Percentiles rank a stretch among this genome's conserved stretches.
Evolutionary conservation across 2,329 filamentous ascomycete genomes (phyloP).

Genomic region (Nannizziopsis arthrosporioides): DNA sequence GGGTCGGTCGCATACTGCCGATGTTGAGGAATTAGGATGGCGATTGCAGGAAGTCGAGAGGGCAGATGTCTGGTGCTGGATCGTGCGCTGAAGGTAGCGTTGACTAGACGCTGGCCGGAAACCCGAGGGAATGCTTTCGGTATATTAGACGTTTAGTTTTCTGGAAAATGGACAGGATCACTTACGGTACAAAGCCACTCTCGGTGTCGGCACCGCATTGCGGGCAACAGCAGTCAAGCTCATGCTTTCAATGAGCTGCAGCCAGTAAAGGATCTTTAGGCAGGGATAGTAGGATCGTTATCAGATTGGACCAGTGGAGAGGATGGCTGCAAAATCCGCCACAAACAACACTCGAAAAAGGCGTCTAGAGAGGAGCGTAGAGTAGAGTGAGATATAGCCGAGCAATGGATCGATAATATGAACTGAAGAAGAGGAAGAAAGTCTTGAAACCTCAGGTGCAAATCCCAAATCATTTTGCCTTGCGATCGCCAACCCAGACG

Average conservation of each 20-base stretch:
- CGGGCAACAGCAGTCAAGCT: conserved; percentile 31
- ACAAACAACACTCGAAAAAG: neutral
- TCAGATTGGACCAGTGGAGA: conserved; percentile 9
- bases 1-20: conserved; percentile 47
- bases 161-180: conserved; percentile 2
- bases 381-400: neutral
- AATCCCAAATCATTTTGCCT: too few species aligned
- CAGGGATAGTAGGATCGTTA: conserved; percentile 3
- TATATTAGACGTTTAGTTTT: neutral
- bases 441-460: too few species aligned
- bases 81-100: conserved; percentile 25
- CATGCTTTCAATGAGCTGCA: conserved; percentile 19
- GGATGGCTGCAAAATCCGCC: conserved; percentile 9
- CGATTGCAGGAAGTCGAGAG: conserved; percentile 44
- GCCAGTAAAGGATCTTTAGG: neutral
- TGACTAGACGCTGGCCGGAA: conserved; percentile 23
- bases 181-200: conserved; percentile 7
- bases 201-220: conserved; percentile 17
- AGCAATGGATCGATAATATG: neutral
- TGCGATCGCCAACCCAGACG: too few species aligned
- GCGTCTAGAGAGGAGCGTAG: neutral
- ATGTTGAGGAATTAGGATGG: conserved; percentile 43
- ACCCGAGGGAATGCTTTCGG: conserved; percentile 24
- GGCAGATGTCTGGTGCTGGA: conserved; percentile 33
- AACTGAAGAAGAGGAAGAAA: too few species aligned